phyloP scores from a whole-genome alignment of 176 grass and related monocot species.

The Raddia guianensis region DNA sequence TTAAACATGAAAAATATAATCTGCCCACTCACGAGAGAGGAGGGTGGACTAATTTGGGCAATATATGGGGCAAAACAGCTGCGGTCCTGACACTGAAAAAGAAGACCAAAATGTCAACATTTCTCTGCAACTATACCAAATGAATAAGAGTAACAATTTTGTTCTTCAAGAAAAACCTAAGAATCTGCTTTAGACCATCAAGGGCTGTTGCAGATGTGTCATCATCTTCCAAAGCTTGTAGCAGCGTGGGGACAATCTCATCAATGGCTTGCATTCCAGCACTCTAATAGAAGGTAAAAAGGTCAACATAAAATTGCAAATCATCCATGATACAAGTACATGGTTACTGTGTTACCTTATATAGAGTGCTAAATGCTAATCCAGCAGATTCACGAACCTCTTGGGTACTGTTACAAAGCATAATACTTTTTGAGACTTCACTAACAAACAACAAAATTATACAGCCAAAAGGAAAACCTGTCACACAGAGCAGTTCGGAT shows the following conservation, averaged over 20 bases:
- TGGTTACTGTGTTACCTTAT: constrained; percentile 64
- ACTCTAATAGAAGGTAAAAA: constrained; percentile 59
- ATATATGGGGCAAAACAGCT: constrained; percentile 96
- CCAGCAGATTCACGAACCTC: constrained; percentile 99
- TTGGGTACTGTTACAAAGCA: constrained; percentile 59
- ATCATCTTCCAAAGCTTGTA: constrained; percentile 89
- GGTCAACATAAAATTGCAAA: constrained; percentile 20
- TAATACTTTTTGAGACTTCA: constrained; percentile 32
- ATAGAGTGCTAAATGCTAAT: constrained; percentile 96
- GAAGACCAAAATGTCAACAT: constrained; percentile 37
- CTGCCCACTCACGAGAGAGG: constrained; percentile 77
- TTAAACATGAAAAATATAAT: constrained; percentile 32
- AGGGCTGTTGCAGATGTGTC: constrained; percentile 91
- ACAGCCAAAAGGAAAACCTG: constrained; percentile 66
- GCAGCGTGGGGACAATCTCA: constrained; percentile 93
- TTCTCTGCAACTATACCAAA: constrained; percentile 33
- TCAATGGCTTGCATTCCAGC: constrained; percentile 99
- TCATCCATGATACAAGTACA: constrained; percentile 38
- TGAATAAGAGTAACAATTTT: constrained; percentile 18
- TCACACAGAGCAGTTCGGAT: constrained; percentile 98
- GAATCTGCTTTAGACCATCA: constrained; percentile 98
- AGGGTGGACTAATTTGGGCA: constrained; percentile 92
- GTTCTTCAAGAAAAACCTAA: constrained; percentile 56
- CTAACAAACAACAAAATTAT: constrained; percentile 33
- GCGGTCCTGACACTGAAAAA: constrained; percentile 85